These are phyloP conservation scores for Sarocladium brachiariae DNA, from an alignment of 2,329 filamentous ascomycete species.

Conservation along the genomic window DNA sequence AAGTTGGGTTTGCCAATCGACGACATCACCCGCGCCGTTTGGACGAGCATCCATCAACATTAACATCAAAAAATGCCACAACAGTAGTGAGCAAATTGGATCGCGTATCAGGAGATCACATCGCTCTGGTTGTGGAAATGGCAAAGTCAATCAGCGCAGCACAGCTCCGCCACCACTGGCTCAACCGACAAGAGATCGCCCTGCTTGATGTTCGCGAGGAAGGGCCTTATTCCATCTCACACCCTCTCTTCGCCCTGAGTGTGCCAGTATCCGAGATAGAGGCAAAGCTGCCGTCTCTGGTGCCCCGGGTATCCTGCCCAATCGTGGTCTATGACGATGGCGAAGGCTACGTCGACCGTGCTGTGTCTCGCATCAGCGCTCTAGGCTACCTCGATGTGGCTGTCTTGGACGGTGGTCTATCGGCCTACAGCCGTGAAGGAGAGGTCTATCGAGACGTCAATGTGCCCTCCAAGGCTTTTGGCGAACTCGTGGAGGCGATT, in stretches of 20 bases:
- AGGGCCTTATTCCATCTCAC: conserved; percentile 21
- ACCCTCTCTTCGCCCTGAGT: conserved; percentile 22
- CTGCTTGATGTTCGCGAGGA: conserved; percentile 25
- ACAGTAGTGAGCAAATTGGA: too few species aligned
- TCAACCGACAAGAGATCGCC: conserved; percentile 19
- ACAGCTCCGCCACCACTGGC: conserved; percentile 19
- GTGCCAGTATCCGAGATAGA: conserved; percentile 24
- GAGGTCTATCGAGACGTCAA: conserved; percentile 25
- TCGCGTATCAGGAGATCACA: too few species aligned
- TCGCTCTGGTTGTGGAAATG: too few species aligned
- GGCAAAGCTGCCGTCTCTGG: conserved; percentile 18
- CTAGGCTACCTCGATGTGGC: conserved; percentile 20
- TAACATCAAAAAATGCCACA: too few species aligned
- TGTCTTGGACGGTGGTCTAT: conserved; percentile 20
- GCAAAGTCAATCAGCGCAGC: conserved; percentile 16
- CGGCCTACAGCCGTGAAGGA: conserved; percentile 18
- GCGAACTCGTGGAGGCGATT: conserved; percentile 25
- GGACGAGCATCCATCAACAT: too few species aligned
- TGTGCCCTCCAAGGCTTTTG: conserved; percentile 25
- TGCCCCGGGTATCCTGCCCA: conserved; percentile 20
- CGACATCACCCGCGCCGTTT: too few species aligned
- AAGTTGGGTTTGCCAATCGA: too few species aligned
- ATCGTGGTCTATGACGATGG: conserved; percentile 24
- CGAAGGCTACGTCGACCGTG: conserved; percentile 20
- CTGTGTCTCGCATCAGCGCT: conserved; percentile 15